phyloP scores from a whole-genome alignment of 306 rosid genomes.

The Trifolium fragiferum region DNA sequence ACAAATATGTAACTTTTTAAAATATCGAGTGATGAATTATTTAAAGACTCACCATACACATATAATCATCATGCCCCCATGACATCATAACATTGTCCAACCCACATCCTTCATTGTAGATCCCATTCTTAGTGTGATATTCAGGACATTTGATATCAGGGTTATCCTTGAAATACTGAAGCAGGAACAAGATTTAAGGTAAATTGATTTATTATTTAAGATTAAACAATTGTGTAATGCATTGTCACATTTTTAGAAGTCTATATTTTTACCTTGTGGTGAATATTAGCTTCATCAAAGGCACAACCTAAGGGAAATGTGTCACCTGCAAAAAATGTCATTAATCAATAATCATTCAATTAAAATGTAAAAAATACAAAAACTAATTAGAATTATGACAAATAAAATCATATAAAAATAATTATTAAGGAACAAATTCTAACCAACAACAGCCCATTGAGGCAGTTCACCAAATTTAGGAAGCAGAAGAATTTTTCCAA shows the following conservation, averaged over 20 bases:
- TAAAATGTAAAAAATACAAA: not conserved
- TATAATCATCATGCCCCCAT: conserved; percentile 65
- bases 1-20: not conserved
- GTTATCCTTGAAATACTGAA: conserved; percentile 51
- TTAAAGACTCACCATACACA: conserved; percentile 49
- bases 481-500: conserved; percentile 54
- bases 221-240: not conserved
- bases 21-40: not conserved
- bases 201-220: not conserved
- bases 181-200: not conserved
- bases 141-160: conserved; percentile 39
- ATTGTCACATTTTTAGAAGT: not conserved
- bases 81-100: conserved; percentile 49
- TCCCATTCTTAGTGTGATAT: conserved; percentile 47
- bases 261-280: conserved; percentile 45
- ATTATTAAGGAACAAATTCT: conserved; percentile 25
- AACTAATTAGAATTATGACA: not conserved
- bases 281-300: conserved; percentile 48
- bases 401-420: not conserved
- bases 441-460: conserved; percentile 62
- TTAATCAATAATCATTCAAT: conserved; percentile 6
- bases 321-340: conserved; percentile 46
- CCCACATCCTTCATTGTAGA: conserved; percentile 51
- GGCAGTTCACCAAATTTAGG: conserved; percentile 53
- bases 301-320: conserved; percentile 56